phyloP scores from a whole-genome alignment of 345 rosid species.

The Psidium friedrichsthalianum region DNA sequence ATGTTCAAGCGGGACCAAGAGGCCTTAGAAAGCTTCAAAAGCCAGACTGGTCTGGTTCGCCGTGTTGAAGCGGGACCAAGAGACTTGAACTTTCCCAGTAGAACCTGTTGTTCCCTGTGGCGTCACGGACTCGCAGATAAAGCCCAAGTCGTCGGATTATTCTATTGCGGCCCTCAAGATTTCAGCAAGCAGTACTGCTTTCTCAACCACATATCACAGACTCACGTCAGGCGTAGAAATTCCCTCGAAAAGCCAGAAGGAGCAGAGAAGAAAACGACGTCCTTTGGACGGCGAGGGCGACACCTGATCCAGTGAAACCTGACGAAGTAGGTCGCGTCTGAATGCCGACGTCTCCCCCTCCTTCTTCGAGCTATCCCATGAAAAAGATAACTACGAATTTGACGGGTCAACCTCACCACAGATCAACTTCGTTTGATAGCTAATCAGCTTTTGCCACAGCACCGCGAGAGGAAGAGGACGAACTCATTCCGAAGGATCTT shows the following conservation, averaged over 20 bases:
- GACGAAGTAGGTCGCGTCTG: background rate
- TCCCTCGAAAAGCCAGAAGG: background rate
- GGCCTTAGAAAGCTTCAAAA: background rate
- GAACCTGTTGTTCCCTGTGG: background rate
- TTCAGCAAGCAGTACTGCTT: background rate
- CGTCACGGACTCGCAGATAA: background rate
- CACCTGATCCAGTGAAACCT: background rate
- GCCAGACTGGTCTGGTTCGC: background rate
- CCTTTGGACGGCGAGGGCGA: background rate
- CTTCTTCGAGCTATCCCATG: background rate
- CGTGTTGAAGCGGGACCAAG: background rate
- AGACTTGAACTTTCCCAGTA: background rate
- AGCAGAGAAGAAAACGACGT: background rate
- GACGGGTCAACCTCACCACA: background rate
- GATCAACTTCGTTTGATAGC: background rate
- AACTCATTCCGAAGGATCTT: background rate
- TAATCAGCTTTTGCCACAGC: background rate
- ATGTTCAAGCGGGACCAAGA: background rate
- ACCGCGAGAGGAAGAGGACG: background rate
- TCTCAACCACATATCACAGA: background rate
- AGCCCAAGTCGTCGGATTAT: background rate
- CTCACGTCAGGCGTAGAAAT: background rate
- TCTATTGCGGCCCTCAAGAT: background rate
- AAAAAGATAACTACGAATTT: background rate
- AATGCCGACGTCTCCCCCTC: background rate